Conservation (phyloP, 345 rosid species). For the Camelina laxa region DNA sequence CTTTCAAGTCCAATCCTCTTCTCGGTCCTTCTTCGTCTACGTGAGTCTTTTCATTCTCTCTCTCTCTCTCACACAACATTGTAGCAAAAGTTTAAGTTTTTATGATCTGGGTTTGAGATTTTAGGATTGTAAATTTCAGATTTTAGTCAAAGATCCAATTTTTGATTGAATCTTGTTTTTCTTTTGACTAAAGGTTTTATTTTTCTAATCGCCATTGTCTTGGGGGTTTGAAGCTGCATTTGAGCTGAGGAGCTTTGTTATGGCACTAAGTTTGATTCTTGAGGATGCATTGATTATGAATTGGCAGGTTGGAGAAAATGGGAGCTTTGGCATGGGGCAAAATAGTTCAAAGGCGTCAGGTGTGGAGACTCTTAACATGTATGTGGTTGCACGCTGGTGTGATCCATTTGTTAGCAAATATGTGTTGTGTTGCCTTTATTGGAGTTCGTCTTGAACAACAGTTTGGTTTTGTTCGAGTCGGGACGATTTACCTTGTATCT, state of each 20-base stretch:
- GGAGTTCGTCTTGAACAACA: conserved; percentile 93
- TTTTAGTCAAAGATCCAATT: conserved; percentile 17
- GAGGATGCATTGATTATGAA: not conserved
- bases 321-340: conserved; percentile 77
- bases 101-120: conserved; percentile 5
- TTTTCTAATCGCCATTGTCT: not conserved
- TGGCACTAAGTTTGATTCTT: not conserved
- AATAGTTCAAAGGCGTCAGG: conserved; percentile 68
- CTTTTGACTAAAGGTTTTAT: not conserved
- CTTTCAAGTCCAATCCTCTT: conserved; percentile 74
- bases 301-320: conserved; percentile 74
- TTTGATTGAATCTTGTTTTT: not conserved
- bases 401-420: conserved; percentile 77
- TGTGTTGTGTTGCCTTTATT: conserved; percentile 75
- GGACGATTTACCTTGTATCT: conserved; percentile 67
- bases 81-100: conserved; percentile 11
- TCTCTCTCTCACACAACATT: not conserved
- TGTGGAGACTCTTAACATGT: conserved; percentile 88
- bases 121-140: not conserved
- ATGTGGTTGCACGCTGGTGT: conserved; percentile 96
- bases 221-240: conserved; percentile 4
- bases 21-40: conserved; percentile 89
- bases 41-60: conserved; percentile 48
- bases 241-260: not conserved
- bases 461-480: conserved; percentile 82